Evolutionary conservation across 1,284 basidiomycete genomes (phyloP).

Genomic region (Ganoderma leucocontextum): DNA sequence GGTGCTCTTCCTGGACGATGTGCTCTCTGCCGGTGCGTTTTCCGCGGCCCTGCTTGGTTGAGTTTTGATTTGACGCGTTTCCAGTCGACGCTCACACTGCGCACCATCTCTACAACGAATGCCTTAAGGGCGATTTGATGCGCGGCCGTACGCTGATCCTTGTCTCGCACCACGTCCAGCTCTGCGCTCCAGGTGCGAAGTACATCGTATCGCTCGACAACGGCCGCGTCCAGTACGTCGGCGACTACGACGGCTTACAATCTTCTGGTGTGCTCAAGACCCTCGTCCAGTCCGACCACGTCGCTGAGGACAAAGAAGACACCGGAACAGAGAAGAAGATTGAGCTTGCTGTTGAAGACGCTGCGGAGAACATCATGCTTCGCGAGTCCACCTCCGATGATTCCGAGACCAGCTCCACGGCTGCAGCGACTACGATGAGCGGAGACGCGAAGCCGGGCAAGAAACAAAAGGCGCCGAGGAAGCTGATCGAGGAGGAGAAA

Average conservation of each 20-base stretch:
- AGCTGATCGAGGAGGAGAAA: slow-evolving; percentile 91
- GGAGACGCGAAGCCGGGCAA: slow-evolving; percentile 51
- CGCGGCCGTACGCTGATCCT: slow-evolving; percentile 83
- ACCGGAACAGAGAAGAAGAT: slow-evolving; percentile 36
- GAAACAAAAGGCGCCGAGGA: slow-evolving; percentile 76
- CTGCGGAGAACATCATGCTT: slow-evolving; percentile 17
- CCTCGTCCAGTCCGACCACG: slow-evolving; percentile 70
- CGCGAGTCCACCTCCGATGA: slow-evolving; percentile 36
- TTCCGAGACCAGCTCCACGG: slow-evolving; percentile 63
- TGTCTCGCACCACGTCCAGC: slow-evolving; percentile 91
- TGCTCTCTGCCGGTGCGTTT: slow-evolving; percentile 71
- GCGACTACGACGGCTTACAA: slow-evolving; percentile 73
- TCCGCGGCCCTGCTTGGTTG: background rate
- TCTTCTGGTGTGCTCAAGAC: slow-evolving; percentile 69
- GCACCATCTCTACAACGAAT: slow-evolving; percentile 83
- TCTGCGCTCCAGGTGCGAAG: slow-evolving; percentile 73
- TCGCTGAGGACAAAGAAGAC: slow-evolving; percentile 48
- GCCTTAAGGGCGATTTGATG: slow-evolving; percentile 87
- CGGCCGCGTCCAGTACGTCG: slow-evolving; percentile 81
- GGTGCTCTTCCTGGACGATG: slow-evolving; percentile 89
- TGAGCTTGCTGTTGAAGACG: slow-evolving; percentile 14
- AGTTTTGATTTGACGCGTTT: background rate
- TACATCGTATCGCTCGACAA: slow-evolving; percentile 89
- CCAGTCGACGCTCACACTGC: slow-evolving; percentile 90
- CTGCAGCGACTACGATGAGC: slow-evolving; percentile 43